Conservation (phyloP, 495 filamentous ascomycete genomes). For the Aspergillus steynii region DNA sequence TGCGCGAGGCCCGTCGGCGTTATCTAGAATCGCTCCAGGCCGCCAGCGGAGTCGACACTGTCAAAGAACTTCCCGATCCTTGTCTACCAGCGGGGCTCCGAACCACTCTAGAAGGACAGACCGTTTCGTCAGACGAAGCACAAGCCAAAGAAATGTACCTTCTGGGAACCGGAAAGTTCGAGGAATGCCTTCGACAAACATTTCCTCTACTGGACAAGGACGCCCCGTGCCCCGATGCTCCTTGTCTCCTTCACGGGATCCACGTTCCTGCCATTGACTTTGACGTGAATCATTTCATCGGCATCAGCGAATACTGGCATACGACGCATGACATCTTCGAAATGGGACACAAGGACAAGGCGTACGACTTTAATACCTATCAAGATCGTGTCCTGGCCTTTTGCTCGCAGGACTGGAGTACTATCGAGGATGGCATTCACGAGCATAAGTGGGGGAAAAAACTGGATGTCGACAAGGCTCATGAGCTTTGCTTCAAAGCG, state of each 20-base stretch:
- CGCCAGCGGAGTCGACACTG: conserved; percentile 50
- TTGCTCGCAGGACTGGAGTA: conserved; percentile 79
- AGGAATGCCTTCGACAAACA: conserved; percentile 79
- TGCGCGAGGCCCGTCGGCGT: conserved; percentile 81
- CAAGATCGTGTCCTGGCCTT: conserved; percentile 82
- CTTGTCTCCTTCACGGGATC: conserved; percentile 84
- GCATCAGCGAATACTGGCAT: conserved; percentile 99
- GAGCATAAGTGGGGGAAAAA: conserved; percentile 74
- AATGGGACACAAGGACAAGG: conserved; percentile 73
- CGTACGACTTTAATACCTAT: conserved; percentile 91
- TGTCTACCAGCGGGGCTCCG: conserved; percentile 80
- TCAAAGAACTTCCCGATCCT: conserved; percentile 80
- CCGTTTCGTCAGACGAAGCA: conserved; percentile 30
- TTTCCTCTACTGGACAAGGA: conserved; percentile 90
- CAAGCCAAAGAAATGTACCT: conserved; percentile 49
- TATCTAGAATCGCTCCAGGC: conserved; percentile 73
- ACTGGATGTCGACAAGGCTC: conserved; percentile 69
- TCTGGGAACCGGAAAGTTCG: conserved; percentile 80
- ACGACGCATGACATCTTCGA: conserved; percentile 95
- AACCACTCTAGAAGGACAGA: conserved; percentile 60
- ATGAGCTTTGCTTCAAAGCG: conserved; percentile 94
- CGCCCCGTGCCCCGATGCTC: conserved; percentile 75
- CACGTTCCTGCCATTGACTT: conserved; percentile 97
- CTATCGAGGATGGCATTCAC: conserved; percentile 64
- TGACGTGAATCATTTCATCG: conserved; percentile 95